Percentiles rank a stretch among this genome's conserved stretches.
These are phyloP conservation scores for Russula ochroleuca DNA, from an alignment of 768 basidiomycete species.

Conservation along the genomic window DNA sequence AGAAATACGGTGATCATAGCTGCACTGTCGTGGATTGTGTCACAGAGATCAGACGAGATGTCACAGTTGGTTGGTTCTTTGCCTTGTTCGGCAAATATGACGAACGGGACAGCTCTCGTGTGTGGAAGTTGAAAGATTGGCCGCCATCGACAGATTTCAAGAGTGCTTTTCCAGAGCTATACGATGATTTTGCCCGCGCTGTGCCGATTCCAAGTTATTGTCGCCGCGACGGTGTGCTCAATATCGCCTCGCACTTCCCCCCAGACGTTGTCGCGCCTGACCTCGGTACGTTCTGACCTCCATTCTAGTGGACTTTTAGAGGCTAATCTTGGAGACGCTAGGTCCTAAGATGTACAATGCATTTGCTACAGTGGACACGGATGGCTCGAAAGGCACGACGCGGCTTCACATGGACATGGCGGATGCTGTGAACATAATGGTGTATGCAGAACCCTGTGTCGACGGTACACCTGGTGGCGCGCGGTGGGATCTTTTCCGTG, in stretches of 20 bases:
- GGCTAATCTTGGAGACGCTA: slow-evolving; percentile 30
- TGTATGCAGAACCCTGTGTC: slow-evolving; percentile 55
- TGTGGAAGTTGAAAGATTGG: slow-evolving; percentile 76
- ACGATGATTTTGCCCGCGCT: slow-evolving; percentile 74
- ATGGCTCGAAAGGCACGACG: slow-evolving; percentile 79
- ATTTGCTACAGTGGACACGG: slow-evolving; percentile 60
- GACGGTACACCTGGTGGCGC: slow-evolving; percentile 68
- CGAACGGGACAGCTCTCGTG: slow-evolving; percentile 45
- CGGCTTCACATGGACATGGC: slow-evolving; percentile 93
- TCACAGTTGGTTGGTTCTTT: slow-evolving; percentile 25
- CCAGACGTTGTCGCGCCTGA: slow-evolving; percentile 74
- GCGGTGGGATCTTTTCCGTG: slow-evolving; percentile 86
- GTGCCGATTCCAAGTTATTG: slow-evolving; percentile 89
- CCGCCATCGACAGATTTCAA: slow-evolving; percentile 84
- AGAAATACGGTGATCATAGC: slow-evolving; percentile 55
- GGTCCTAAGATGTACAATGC: slow-evolving; percentile 97
- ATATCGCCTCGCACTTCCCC: slow-evolving; percentile 87
- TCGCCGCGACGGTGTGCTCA: slow-evolving; percentile 79
- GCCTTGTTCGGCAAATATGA: slow-evolving; percentile 17
- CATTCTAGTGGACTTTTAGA: neutral
- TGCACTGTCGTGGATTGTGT: slow-evolving; percentile 53
- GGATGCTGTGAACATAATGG: slow-evolving; percentile 89
- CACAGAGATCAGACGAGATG: slow-evolving; percentile 19
- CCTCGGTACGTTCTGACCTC: slow-evolving; percentile 47
- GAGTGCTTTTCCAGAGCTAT: slow-evolving; percentile 75